Percentiles rank a stretch among this genome's conserved stretches.
Evolutionary conservation across 768 basidiomycete genomes (phyloP).

Genomic region (Tulasnella sp.): DNA sequence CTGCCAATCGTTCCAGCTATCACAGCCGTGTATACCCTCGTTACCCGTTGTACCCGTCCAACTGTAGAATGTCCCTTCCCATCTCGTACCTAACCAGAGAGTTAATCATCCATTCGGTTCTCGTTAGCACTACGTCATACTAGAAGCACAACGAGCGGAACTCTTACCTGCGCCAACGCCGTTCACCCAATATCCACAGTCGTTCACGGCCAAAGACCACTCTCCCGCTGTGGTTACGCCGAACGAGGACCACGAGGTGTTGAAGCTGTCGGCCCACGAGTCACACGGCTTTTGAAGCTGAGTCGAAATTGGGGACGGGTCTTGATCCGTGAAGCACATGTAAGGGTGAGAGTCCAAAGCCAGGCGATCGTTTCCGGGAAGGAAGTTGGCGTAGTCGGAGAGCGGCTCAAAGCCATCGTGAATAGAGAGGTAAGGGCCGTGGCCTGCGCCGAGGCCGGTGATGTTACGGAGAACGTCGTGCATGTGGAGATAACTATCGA

Average conservation of each 20-base stretch:
- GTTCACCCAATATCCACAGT: conserved; percentile 32
- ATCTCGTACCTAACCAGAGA: conserved; percentile 39
- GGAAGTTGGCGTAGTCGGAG: conserved; percentile 52
- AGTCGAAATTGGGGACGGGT: conserved; percentile 45
- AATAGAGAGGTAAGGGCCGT: conserved; percentile 73
- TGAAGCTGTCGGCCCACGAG: conserved; percentile 60
- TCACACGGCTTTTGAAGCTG: conserved; percentile 54
- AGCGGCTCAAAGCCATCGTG: conserved; percentile 80
- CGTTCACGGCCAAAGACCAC: conserved; percentile 32
- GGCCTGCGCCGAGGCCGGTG: conserved; percentile 68
- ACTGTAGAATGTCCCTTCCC: conserved; percentile 62
- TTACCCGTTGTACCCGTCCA: conserved; percentile 26
- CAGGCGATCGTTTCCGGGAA: conserved; percentile 71
- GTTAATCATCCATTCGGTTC: no score
- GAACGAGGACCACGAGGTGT: conserved; percentile 64
- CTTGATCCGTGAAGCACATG: conserved; percentile 57
- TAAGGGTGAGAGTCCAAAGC: conserved; percentile 82
- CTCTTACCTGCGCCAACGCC: conserved; percentile 41
- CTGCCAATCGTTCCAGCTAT: conserved; percentile 60
- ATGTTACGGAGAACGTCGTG: conserved; percentile 73
- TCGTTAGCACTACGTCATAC: no score
- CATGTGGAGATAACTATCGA: conserved; percentile 62
- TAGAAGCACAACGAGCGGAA: no score
- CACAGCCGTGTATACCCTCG: conserved; percentile 46
- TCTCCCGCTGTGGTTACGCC: conserved; percentile 81